These are phyloP conservation scores for Populus pruinosa DNA, from an alignment of 345 rosid species.

Conservation along the genomic window DNA sequence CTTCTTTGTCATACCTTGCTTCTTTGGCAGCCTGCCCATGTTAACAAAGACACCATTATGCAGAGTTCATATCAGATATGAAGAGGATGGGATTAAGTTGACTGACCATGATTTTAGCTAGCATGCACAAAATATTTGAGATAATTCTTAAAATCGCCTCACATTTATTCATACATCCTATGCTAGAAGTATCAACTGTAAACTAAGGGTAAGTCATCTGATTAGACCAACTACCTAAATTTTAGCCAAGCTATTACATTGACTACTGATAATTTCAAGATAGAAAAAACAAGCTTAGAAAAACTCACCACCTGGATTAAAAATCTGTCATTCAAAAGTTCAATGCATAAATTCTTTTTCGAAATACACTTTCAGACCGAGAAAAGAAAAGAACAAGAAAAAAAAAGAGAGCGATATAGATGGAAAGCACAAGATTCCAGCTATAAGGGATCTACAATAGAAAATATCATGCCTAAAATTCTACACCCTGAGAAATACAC, in stretches of 20 bases:
- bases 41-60: conserved; percentile 14
- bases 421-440: not conserved
- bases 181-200: not conserved
- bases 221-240: not conserved
- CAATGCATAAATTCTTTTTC: not conserved
- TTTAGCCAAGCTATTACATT: not conserved
- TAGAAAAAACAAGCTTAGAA: not conserved
- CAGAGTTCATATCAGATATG: not conserved
- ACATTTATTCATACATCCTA: not conserved
- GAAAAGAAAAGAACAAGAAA: not conserved
- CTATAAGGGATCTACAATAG: not conserved
- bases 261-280: not conserved
- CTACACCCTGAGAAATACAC: not conserved
- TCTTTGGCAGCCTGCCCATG: conserved; percentile 83
- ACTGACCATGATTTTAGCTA: not conserved
- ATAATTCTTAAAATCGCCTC: not conserved
- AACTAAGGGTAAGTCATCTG: not conserved
- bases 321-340: not conserved
- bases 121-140: not conserved
- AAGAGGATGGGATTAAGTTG: not conserved
- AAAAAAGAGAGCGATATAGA: not conserved
- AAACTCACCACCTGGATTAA: not conserved
- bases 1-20: conserved; percentile 96
- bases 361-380: not conserved
- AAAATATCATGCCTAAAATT: not conserved